Percentiles rank a stretch among this genome's conserved stretches.
phyloP scores from a whole-genome alignment of 2,329 filamentous ascomycete species.

The Pyrenophora teres region DNA sequence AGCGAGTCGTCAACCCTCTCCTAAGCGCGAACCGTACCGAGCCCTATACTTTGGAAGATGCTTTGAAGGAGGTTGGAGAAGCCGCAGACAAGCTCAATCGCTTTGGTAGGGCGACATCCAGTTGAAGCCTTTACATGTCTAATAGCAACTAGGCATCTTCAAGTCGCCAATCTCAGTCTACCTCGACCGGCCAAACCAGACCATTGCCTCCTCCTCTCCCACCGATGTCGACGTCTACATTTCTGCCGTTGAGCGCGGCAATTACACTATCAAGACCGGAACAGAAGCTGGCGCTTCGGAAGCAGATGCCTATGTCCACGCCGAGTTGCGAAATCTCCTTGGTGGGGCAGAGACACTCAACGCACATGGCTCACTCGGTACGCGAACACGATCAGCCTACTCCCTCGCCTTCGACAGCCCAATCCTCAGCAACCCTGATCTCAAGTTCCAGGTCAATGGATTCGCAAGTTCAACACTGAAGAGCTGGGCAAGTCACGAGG shows the following conservation, averaged over 20 bases:
- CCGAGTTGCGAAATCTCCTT: conserved; percentile 88
- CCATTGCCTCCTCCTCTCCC: conserved; percentile 70
- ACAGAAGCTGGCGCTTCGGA: conserved; percentile 94
- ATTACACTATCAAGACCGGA: conserved; percentile 87
- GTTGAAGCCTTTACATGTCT: conserved; percentile 13
- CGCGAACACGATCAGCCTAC: conserved; percentile 88
- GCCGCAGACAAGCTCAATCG: conserved; percentile 75
- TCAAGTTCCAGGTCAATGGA: conserved; percentile 77
- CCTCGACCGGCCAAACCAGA: conserved; percentile 74
- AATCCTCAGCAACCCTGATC: conserved; percentile 80
- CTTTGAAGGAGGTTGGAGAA: conserved; percentile 69
- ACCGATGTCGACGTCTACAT: conserved; percentile 83
- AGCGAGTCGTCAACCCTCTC: conserved; percentile 78
- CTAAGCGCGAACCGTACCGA: conserved; percentile 69
- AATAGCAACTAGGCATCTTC: conserved; percentile 72
- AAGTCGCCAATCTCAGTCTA: conserved; percentile 81
- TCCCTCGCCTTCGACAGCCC: conserved; percentile 84
- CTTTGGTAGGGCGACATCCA: conserved; percentile 65
- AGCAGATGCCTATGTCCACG: conserved; percentile 88
- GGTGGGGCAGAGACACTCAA: conserved; percentile 90
- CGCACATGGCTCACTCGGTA: conserved; percentile 85
- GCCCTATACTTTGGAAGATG: conserved; percentile 78
- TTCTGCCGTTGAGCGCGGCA: conserved; percentile 76
- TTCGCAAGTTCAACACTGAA: conserved; percentile 85
- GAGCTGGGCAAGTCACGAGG: conserved; percentile 91